Conservation (phyloP, 139 green algal genomes). For the Coelastrella sp. region DNA sequence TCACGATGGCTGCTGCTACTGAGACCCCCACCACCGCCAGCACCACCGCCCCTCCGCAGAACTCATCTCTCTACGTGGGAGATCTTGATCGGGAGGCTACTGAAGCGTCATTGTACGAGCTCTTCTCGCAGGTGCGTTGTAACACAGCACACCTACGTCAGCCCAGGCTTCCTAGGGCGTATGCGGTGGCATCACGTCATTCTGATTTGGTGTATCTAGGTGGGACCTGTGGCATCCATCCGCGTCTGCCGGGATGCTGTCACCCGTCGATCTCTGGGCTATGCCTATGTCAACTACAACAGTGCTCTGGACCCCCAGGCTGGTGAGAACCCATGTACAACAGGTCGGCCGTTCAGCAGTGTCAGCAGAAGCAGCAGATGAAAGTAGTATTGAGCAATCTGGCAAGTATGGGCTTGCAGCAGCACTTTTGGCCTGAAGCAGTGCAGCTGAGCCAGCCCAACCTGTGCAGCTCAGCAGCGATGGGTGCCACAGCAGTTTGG, state of each 20-base stretch:
- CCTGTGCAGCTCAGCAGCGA: too few species aligned
- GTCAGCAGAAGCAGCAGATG: not conserved
- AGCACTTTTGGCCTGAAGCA: not conserved
- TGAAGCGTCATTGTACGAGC: slow-evolving; percentile 91
- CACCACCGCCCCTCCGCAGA: slow-evolving; percentile 55
- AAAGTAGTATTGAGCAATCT: not conserved
- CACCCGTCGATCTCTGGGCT: slow-evolving; percentile 93
- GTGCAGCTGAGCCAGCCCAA: not conserved
- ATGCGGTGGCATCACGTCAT: not conserved
- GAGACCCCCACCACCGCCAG: slow-evolving; percentile 12
- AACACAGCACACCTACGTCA: not conserved
- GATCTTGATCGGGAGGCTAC: slow-evolving; percentile 93
- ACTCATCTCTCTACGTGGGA: slow-evolving; percentile 93
- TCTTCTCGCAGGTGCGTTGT: slow-evolving; percentile 86
- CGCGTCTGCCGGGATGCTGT: slow-evolving; percentile 94
- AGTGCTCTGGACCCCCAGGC: slow-evolving; percentile 81
- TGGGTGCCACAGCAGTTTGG: too few species aligned
- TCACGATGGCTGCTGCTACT: slow-evolving; percentile 45
- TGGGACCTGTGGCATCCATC: slow-evolving; percentile 92
- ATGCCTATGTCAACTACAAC: slow-evolving; percentile 98
- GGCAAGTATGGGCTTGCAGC: too few species aligned
- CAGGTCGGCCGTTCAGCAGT: too few species aligned
- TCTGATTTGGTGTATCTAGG: slow-evolving; percentile 60
- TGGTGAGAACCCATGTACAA: slow-evolving; percentile 57
- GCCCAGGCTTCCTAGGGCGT: too few species aligned